Conservation (phyloP, 1,284 basidiomycete species). For the Pascua sp. region DNA sequence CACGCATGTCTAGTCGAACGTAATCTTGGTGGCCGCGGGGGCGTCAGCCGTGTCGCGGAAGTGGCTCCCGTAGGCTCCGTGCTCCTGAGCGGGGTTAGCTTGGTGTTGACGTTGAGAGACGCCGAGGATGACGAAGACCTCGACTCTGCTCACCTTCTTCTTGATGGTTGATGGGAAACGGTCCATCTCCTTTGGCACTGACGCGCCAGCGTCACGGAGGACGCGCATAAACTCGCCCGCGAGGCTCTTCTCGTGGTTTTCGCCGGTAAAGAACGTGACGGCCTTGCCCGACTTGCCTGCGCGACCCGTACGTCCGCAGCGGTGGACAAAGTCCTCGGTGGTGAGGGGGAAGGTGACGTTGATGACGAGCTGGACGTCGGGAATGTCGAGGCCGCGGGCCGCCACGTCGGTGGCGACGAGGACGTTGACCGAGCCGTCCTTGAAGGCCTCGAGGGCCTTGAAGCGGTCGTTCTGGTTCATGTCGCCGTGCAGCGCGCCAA, state of each 20-base stretch:
- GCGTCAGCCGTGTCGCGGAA: slow-evolving; percentile 72
- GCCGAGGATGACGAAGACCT: neutral
- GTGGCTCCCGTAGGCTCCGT: slow-evolving; percentile 60
- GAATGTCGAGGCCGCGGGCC: slow-evolving; percentile 93
- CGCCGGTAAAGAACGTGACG: slow-evolving; percentile 95
- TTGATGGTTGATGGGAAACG: slow-evolving; percentile 96
- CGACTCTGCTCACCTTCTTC: slow-evolving; percentile 65
- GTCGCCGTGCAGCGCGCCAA: slow-evolving; percentile 90
- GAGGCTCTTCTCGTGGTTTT: slow-evolving; percentile 75
- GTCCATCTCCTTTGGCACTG: slow-evolving; percentile 67
- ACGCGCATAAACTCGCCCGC: slow-evolving; percentile 93
- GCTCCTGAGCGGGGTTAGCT: slow-evolving; percentile 25
- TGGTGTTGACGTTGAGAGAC: neutral
- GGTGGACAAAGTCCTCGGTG: slow-evolving; percentile 86
- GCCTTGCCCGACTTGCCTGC: slow-evolving; percentile 88
- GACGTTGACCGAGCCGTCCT: slow-evolving; percentile 73
- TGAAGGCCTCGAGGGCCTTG: slow-evolving; percentile 85
- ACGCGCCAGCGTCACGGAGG: slow-evolving; percentile 77
- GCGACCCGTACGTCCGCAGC: slow-evolving; percentile 93
- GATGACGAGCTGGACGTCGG: slow-evolving; percentile 85
- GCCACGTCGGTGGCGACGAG: slow-evolving; percentile 98
- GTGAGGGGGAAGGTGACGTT: slow-evolving; percentile 98
- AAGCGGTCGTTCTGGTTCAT: slow-evolving; percentile 82
- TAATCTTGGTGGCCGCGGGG: slow-evolving; percentile 81
- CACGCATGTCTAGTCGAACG: slow-evolving; percentile 56